These are phyloP conservation scores for Tylopilus orsonianus DNA, from an alignment of 1,284 basidiomycete species.

Conservation along the genomic window DNA sequence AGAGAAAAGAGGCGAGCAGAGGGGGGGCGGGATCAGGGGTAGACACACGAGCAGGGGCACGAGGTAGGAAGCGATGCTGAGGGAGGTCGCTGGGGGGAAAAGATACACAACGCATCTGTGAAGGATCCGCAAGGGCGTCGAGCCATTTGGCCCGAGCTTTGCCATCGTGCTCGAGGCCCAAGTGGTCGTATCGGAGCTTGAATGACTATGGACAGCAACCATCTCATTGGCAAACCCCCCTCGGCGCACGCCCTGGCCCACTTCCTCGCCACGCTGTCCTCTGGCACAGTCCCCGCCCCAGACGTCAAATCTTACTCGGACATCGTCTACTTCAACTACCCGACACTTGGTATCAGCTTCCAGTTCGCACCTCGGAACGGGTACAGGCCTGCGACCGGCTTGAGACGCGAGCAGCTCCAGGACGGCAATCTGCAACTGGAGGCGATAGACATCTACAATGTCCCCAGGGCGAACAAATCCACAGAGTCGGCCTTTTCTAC, in stretches of 20 bases:
- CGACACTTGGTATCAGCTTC: conserved; percentile 73
- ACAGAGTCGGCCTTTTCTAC: conserved; percentile 51
- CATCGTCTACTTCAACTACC: conserved; percentile 83
- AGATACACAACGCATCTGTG: conserved; percentile 14
- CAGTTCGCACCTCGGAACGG: conserved; percentile 61
- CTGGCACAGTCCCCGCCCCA: conserved; percentile 37
- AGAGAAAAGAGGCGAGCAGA: conserved; percentile 58
- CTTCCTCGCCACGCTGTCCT: conserved; percentile 44
- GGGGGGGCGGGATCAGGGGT: conserved; percentile 58
- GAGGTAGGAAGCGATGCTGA: conserved; percentile 49
- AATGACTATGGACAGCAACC: conserved; percentile 33
- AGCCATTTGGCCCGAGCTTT: conserved; percentile 25
- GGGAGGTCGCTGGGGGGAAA: conserved; percentile 50
- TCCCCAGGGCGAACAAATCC: conserved; percentile 35
- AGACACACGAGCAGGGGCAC: conserved; percentile 61
- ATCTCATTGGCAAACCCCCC: conserved; percentile 46
- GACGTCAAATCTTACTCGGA: conserved; percentile 80
- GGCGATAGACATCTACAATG: conserved; percentile 81
- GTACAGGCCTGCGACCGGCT: conserved; percentile 55
- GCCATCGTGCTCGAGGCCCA: conserved; percentile 23
- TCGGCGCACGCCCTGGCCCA: conserved; percentile 44
- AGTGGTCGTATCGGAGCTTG: conserved; percentile 23
- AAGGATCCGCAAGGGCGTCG: not conserved
- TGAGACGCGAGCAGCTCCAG: conserved; percentile 47
- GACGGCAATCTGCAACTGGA: conserved; percentile 57